These are phyloP conservation scores for Hamamelis virginiana DNA, from an alignment of 164 flowering plant genomes.

Conservation along the genomic window DNA sequence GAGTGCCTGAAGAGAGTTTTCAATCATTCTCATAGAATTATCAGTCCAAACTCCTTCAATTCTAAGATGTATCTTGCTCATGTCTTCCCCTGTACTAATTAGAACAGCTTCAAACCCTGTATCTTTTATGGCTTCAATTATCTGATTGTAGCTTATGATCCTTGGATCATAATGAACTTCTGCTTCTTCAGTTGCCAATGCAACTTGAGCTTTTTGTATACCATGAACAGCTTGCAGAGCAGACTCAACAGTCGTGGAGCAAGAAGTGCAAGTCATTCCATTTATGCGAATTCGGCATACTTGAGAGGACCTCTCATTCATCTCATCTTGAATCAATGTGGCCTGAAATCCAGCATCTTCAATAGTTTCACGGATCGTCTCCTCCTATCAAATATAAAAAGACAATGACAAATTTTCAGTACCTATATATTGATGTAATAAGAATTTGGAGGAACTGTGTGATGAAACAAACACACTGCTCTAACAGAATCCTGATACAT, in stretches of 20 bases:
- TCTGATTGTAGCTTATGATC: conserved; percentile 30
- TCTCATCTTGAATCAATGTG: conserved; percentile 44
- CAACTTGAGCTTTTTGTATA: conserved; percentile 67
- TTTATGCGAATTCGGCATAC: conserved; percentile 60
- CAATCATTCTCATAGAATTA: conserved; percentile 40
- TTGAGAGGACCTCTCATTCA: conserved; percentile 31
- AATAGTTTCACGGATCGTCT: conserved; percentile 67
- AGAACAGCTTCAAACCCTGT: conserved; percentile 76
- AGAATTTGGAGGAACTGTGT: no score
- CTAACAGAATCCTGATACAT: no score
- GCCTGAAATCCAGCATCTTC: conserved; percentile 82
- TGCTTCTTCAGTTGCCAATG: conserved; percentile 79
- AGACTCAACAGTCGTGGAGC: conserved; percentile 66
- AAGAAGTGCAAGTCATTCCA: conserved; percentile 90
- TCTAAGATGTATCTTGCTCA: conserved; percentile 54
- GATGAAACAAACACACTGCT: no score
- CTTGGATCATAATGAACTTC: conserved; percentile 66
- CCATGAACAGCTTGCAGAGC: conserved; percentile 51
- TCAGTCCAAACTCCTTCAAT: conserved; percentile 56
- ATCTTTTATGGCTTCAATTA: conserved; percentile 56
- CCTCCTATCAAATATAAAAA: conserved; percentile 44
- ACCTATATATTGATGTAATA: neutral
- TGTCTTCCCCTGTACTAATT: conserved; percentile 61
- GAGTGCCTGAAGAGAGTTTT: conserved; percentile 61
- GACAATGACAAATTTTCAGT: neutral